These are phyloP conservation scores for Fusarium floridanum DNA, from an alignment of 2,329 filamentous ascomycete species.

Conservation along the genomic window DNA sequence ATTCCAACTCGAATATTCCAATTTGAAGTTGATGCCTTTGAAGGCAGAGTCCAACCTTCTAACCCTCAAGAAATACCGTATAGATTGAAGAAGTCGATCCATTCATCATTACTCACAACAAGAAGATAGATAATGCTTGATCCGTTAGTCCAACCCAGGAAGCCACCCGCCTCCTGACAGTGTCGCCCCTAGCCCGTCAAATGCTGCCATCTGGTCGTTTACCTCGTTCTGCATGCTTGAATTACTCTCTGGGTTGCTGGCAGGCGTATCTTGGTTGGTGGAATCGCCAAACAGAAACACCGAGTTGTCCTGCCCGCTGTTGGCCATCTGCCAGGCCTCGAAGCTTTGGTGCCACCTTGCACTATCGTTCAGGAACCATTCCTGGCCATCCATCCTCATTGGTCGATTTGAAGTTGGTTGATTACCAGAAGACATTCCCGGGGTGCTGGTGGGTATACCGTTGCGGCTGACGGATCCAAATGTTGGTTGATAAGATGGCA, in stretches of 20 bases:
- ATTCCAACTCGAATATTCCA: conserved; percentile 6
- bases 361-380: conserved; percentile 70
- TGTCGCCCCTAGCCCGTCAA: conserved; percentile 51
- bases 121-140: not conserved
- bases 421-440: conserved; percentile 41
- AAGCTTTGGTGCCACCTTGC: conserved; percentile 71
- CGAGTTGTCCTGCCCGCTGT: conserved; percentile 40
- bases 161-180: conserved; percentile 52
- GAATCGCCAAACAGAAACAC: conserved; percentile 49
- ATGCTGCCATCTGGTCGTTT: conserved; percentile 42
- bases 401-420: conserved; percentile 34
- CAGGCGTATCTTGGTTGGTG: conserved; percentile 35
- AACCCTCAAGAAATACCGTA: conserved; percentile 1
- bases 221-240: conserved; percentile 34
- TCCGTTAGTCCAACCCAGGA: conserved; percentile 51
- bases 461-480: conserved; percentile 39
- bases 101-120: conserved; percentile 9
- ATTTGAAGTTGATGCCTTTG: conserved; percentile 8
- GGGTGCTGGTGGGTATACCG: conserved; percentile 21
- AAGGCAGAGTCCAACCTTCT: conserved; percentile 6
- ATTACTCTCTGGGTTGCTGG: conserved; percentile 31
- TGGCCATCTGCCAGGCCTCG: conserved; percentile 63
- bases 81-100: not conserved
- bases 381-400: conserved; percentile 62
- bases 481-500: conserved; percentile 37